phyloP scores from a whole-genome alignment of 768 basidiomycete genomes.

The Dictyophora rubrovolvata region DNA sequence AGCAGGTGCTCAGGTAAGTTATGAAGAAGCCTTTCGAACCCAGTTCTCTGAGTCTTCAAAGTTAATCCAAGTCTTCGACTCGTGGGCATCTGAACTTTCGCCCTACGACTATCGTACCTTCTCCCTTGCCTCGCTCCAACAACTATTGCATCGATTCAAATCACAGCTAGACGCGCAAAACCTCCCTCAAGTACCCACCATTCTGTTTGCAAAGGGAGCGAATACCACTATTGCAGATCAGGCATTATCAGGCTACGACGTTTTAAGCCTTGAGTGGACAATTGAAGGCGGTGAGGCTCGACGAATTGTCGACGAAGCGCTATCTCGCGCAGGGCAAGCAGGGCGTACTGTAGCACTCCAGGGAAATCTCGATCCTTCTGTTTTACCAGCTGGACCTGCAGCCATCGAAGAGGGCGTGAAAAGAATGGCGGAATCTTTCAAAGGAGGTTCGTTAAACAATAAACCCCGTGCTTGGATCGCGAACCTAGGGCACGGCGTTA shows the following conservation, averaged over 20 bases:
- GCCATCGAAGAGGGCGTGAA: conserved; percentile 84
- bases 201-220: conserved; percentile 91
- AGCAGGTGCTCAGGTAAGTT: conserved; percentile 87
- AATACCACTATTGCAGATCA: conserved; percentile 48
- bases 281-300: conserved; percentile 69
- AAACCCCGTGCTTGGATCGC: conserved; percentile 78
- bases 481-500: conserved; percentile 95
- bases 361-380: conserved; percentile 86
- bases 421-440: conserved; percentile 72
- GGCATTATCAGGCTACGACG: conserved; percentile 59
- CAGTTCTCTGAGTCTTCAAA: conserved; percentile 22
- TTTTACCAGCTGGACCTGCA: conserved; percentile 75
- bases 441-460: conserved; percentile 33
- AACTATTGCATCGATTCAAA: conserved; percentile 65
- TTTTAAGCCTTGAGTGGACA: conserved; percentile 87
- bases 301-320: conserved; percentile 37
- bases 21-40: neutral
- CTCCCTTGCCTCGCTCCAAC: conserved; percentile 67
- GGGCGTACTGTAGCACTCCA: conserved; percentile 56
- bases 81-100: conserved; percentile 88
- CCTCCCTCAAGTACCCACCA: conserved; percentile 65
- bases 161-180: conserved; percentile 40
- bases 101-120: conserved; percentile 79
- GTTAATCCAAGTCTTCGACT: conserved; percentile 96
- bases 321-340: neutral